Base-by-base conservation (phyloP, 2,329 filamentous ascomycete species). In the Colletotrichum musicola region DNA sequence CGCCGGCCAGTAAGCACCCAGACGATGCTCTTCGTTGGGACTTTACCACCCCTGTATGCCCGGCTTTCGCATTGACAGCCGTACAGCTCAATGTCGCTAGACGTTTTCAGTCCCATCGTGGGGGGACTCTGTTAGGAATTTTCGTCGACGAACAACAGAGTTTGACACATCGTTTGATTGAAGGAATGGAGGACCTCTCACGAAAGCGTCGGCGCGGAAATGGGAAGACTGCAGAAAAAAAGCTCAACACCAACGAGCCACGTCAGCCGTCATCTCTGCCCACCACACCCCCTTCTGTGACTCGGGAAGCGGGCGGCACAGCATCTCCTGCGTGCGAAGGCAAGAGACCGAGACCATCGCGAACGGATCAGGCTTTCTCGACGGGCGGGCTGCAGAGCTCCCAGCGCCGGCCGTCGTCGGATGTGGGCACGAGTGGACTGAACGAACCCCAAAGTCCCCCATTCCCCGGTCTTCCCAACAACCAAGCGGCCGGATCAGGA, bases 1-100 rank as follows among this genome's bases (percentile, higher is more conserved):
- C 22, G 25, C 35, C 10, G 30, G 42, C 64, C 44, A 44, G 35
- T 51, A 6, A 57, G 42, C 25, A 7, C 42, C 18, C 18, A 20
- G 35, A 50, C 18, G 18, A 53, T 38, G 30, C 27, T 44, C 51
- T 10, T 18, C 25, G 58, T 46, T 12, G 46, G 46, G 30, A 7
- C 13, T 14, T 22, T 4, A 20, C 30, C 35, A 44, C 44, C 35
- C 22, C 22, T 25, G 22, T 35, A 35, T 44, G 38, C 53, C 18
- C 38, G 35, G 47, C n/a, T n/a, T 35, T 53, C 20, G 53, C 64
- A 63, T 58, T 47, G 35, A 63, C 44, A 38, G 59, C 44, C 16
- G 51, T 57, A 5, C 1, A 20, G n/a, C 44, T 53, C 44, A 55
- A 67, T 67, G 27, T 63, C 64, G 64, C 53, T 63, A 57, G 44